Evolutionary conservation across 345 rosid species (phyloP).

Genomic region (Cardamine occulta): DNA sequence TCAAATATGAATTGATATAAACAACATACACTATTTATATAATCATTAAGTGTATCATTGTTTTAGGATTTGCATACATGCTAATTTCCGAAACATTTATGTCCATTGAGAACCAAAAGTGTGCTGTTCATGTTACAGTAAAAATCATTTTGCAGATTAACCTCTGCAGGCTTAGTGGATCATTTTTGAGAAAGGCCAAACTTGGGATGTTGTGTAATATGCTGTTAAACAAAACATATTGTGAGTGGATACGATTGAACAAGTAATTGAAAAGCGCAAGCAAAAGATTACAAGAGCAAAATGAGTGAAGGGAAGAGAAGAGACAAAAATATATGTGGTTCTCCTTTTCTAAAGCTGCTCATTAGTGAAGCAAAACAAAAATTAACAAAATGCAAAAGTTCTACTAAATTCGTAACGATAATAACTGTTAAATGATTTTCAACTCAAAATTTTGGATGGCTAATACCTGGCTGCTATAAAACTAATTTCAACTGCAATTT

Average conservation of each 20-base stretch:
- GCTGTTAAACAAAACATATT: neutral
- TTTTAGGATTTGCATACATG: neutral
- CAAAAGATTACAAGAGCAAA: conserved; percentile 18
- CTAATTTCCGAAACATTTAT: neutral
- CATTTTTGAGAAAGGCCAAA: neutral
- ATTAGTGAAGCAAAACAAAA: no score
- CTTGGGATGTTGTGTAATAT: conserved; percentile 17
- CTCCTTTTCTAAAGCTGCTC: conserved; percentile 9
- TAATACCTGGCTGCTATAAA: no score
- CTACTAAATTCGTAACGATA: no score
- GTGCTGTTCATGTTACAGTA: neutral
- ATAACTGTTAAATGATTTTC: no score
- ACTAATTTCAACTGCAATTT: no score
- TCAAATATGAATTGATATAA: neutral
- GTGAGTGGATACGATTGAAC: conserved; percentile 1
- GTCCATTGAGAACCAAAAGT: neutral
- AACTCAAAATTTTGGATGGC: no score
- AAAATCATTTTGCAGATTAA: neutral
- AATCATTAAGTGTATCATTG: conserved; percentile 11
- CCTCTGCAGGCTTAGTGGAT: neutral
- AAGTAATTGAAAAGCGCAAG: conserved; percentile 1
- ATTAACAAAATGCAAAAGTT: no score
- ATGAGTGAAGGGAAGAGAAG: conserved; percentile 27
- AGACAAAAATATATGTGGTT: conserved; percentile 16
- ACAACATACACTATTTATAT: conserved; percentile 3